phyloP scores from a whole-genome alignment of 495 filamentous ascomycete species.

The Daldinia grandis region DNA sequence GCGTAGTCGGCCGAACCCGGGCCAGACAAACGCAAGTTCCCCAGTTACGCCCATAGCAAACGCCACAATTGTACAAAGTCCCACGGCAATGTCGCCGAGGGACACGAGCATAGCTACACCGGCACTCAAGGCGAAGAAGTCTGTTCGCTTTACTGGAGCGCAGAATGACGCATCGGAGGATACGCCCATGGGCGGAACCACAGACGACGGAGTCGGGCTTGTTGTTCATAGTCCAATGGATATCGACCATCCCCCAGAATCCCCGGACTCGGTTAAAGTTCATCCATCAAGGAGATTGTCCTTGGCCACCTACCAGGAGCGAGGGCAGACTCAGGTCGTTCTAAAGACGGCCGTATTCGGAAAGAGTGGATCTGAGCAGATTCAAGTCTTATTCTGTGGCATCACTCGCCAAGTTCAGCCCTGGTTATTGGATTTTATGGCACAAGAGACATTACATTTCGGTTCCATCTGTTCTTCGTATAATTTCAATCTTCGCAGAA shows the following conservation, averaged over 20 bases:
- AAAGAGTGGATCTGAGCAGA: slow-evolving; percentile 14
- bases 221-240: not conserved
- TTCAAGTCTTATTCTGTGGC: slow-evolving; percentile 46
- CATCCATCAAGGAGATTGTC: slow-evolving; percentile 16
- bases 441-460: slow-evolving; percentile 45
- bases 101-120: not conserved
- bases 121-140: slow-evolving; percentile 45
- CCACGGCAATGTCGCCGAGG: slow-evolving; percentile 21
- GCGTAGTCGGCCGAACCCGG: slow-evolving; percentile 7
- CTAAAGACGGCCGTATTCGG: slow-evolving; percentile 46
- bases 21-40: slow-evolving; percentile 10
- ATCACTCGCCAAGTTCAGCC: slow-evolving; percentile 40
- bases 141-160: slow-evolving; percentile 50
- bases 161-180: slow-evolving; percentile 30
- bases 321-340: slow-evolving; percentile 35
- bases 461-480: slow-evolving; percentile 44
- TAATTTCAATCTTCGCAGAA: slow-evolving; percentile 28
- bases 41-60: not conserved
- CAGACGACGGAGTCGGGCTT: slow-evolving; percentile 18
- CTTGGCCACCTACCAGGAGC: slow-evolving; percentile 39
- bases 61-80: slow-evolving; percentile 25
- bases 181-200: slow-evolving; percentile 7
- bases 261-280: not conserved
- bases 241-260: not conserved
- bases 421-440: slow-evolving; percentile 51